Percentiles rank a stretch among this genome's conserved stretches.
Evolutionary conservation across 148 eudicot genomes (phyloP).

Genomic region (Cornus kousa): DNA sequence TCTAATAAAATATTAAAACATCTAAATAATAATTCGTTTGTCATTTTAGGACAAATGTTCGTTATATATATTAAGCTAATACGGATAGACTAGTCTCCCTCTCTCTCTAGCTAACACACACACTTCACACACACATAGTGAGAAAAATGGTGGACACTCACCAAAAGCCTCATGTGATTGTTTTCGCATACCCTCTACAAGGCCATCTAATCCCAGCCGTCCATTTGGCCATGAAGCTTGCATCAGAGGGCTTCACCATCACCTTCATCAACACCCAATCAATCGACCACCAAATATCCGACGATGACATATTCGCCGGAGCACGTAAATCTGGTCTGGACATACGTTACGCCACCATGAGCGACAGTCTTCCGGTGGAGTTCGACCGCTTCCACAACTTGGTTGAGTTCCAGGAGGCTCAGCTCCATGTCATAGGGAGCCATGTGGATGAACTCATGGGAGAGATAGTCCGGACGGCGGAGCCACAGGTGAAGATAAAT

Average conservation of each 20-base stretch:
- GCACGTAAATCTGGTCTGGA: not conserved
- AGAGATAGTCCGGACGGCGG: too few species aligned
- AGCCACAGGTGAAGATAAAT: too few species aligned
- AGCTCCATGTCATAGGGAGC: too few species aligned
- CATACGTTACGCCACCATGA: not conserved
- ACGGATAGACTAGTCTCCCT: too few species aligned
- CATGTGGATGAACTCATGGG: too few species aligned
- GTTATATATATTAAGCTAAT: too few species aligned
- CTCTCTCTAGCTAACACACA: not conserved
- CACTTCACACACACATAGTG: too few species aligned
- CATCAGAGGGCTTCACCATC: not conserved
- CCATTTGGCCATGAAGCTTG: not conserved
- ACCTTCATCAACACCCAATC: not conserved
- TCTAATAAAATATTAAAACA: too few species aligned
- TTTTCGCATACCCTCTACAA: not conserved
- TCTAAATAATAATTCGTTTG: too few species aligned
- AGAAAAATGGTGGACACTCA: conserved; percentile 12
- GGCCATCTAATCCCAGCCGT: not conserved
- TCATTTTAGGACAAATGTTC: too few species aligned
- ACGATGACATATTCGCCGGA: not conserved
- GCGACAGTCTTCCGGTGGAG: not conserved
- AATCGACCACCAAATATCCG: not conserved
- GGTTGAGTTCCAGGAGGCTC: too few species aligned
- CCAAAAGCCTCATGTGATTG: not conserved
- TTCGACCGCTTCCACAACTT: not conserved